Conservation (phyloP, 805 yeast genomes). For the Candida chauliodis region DNA sequence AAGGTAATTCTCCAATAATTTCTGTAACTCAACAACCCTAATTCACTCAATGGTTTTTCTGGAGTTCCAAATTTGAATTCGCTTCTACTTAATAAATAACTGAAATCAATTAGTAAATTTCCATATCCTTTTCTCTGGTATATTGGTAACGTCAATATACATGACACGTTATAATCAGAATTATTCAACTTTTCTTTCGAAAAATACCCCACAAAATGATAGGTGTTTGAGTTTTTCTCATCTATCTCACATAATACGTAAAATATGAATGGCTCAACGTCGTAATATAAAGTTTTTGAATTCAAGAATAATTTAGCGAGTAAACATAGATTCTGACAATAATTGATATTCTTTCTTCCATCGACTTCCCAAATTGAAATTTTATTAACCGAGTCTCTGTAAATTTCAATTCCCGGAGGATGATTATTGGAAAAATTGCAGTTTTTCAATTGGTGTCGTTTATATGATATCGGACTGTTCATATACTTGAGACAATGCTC, state of each 20-base stretch:
- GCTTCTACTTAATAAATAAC: constrained; percentile 70
- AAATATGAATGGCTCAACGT: constrained; percentile 92
- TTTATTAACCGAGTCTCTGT: constrained; percentile 26
- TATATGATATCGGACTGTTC: constrained; percentile 60
- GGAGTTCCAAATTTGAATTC: constrained; percentile 89
- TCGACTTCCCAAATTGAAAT: constrained; percentile 54
- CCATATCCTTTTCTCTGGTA: constrained; percentile 91
- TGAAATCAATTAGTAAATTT: constrained; percentile 79
- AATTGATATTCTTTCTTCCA: constrained; percentile 76
- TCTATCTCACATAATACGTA: constrained; percentile 77
- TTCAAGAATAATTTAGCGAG: constrained; percentile 85
- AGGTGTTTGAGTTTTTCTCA: constrained; percentile 33
- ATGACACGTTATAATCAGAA: constrained; percentile 79
- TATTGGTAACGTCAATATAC: constrained; percentile 85
- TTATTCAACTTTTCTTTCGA: constrained; percentile 80
- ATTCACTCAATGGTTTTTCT: constrained; percentile 86
- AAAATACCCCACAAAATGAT: constrained; percentile 91
- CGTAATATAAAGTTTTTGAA: constrained; percentile 89
- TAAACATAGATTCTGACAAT: constrained; percentile 87
- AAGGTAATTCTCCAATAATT: constrained; percentile 79
- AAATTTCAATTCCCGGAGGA: constrained; percentile 59
- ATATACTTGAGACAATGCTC: constrained; percentile 81
- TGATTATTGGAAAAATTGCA: constrained; percentile 54
- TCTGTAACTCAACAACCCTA: constrained; percentile 82
- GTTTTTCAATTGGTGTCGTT: constrained; percentile 66